Conservation (phyloP, 2,329 filamentous ascomycete species). For the Neonectria coccinea region DNA sequence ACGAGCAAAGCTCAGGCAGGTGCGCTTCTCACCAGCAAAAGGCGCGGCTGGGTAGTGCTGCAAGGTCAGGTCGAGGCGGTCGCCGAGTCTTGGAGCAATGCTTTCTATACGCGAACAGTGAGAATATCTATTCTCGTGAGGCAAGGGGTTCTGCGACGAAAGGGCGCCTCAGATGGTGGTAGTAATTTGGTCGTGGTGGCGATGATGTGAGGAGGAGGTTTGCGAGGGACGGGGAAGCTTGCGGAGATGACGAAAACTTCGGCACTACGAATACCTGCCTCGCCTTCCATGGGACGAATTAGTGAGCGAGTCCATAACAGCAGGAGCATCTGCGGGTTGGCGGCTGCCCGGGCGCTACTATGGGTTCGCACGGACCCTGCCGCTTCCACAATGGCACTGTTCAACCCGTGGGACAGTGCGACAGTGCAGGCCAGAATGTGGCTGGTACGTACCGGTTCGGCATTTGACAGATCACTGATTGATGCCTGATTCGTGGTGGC, state of each 20-base stretch:
- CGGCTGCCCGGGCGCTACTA: background rate
- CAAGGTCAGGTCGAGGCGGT: conserved; percentile 7
- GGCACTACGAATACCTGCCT: conserved; percentile 15
- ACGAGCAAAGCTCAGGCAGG: conserved; percentile 16
- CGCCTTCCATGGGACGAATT: conserved; percentile 13
- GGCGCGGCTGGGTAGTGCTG: conserved; percentile 7
- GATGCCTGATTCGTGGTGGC: conserved; percentile 25
- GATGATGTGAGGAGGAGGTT: conserved; percentile 43
- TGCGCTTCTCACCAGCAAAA: conserved; percentile 16
- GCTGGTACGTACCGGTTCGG: conserved; percentile 12
- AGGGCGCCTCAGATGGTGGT: background rate
- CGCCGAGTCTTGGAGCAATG: conserved; percentile 3
- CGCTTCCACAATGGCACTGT: background rate
- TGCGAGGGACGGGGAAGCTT: conserved; percentile 17
- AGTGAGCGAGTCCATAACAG: conserved; percentile 20
- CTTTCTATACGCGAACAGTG: conserved; percentile 2
- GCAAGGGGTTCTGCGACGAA: conserved; percentile 8
- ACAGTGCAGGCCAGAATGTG: conserved; percentile 4
- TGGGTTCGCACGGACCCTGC: background rate
- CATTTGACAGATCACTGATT: conserved; percentile 13
- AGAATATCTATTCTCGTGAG: background rate
- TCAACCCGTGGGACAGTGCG: background rate
- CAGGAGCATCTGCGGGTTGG: conserved; percentile 11
- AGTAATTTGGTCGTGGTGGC: conserved; percentile 17
- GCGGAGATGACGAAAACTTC: conserved; percentile 27